A percentile compares a stretch with the other conserved stretches of the same genome.
Evolutionary conservation across 495 filamentous ascomycete genomes (phyloP).

Genomic region (Aspergillus egyptiacus): DNA sequence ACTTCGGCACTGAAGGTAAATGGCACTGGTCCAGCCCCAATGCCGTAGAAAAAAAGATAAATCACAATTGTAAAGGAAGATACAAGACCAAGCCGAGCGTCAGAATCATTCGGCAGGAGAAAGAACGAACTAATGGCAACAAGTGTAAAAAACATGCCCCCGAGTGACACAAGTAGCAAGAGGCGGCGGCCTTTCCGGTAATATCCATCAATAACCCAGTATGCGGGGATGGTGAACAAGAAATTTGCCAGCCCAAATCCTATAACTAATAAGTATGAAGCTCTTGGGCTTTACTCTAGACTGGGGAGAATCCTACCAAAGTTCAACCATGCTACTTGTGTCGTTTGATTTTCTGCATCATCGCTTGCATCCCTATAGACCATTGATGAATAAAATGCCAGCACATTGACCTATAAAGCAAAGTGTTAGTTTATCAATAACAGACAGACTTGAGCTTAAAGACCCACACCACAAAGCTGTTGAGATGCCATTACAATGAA

Average conservation of each 20-base stretch:
- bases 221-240: conserved; percentile 24
- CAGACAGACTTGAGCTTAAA: background rate
- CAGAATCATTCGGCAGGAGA: conserved; percentile 1
- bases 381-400: conserved; percentile 65
- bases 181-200: conserved; percentile 19
- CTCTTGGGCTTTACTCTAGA: no score
- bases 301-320: conserved; percentile 39
- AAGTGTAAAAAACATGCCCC: conserved; percentile 20
- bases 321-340: conserved; percentile 48
- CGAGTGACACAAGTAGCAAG: conserved; percentile 24
- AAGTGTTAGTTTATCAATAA: background rate
- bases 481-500: conserved; percentile 64
- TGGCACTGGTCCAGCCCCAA: conserved; percentile 22
- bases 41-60: conserved; percentile 19
- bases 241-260: conserved; percentile 27
- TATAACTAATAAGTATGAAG: background rate
- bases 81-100: conserved; percentile 10
- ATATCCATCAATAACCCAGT: conserved; percentile 18
- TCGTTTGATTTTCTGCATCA: background rate
- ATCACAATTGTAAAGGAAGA: conserved; percentile 14
- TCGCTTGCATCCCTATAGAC: conserved; percentile 57
- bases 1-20: conserved; percentile 49
- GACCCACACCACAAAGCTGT: conserved; percentile 59
- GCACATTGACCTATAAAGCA: conserved; percentile 54
- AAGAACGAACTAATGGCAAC: conserved; percentile 17